Percentiles rank a stretch among this genome's conserved stretches.
These are phyloP conservation scores for Leptographium procerum DNA, from an alignment of 2,329 filamentous ascomycete species.

Conservation along the genomic window DNA sequence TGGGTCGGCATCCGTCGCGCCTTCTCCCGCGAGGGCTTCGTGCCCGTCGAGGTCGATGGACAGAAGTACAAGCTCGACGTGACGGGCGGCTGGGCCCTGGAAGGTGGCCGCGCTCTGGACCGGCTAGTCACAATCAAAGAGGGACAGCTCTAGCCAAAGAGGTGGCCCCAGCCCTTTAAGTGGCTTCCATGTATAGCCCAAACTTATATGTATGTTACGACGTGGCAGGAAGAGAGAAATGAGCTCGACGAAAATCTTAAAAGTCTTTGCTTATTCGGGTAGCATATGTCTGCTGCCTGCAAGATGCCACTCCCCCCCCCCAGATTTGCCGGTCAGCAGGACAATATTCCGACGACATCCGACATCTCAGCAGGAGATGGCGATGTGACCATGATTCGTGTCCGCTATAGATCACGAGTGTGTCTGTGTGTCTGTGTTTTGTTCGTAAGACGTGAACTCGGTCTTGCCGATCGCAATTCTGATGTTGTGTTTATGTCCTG, in stretches of 20 bases:
- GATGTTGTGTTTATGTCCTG: neutral
- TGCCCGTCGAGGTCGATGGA: constrained; percentile 35
- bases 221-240: neutral
- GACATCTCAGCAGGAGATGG: no score
- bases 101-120: constrained; percentile 47
- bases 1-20: constrained; percentile 36
- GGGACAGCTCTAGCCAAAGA: neutral
- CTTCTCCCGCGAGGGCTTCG: constrained; percentile 46
- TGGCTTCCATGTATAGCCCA: no score
- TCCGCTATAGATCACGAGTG: neutral
- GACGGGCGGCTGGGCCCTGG: constrained; percentile 44
- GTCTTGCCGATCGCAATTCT: neutral
- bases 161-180: no score
- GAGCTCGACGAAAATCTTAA: no score
- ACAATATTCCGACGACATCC: neutral
- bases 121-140: constrained; percentile 29
- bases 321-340: neutral
- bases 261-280: neutral
- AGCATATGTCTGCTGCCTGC: neutral
- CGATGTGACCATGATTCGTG: neutral
- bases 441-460: neutral
- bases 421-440: neutral
- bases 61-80: constrained; percentile 46
- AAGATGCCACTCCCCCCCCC: no score
- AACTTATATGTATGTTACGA: neutral